A percentile compares a stretch with the other conserved stretches of the same genome.
Conservation (phyloP, 2,329 filamentous ascomycete genomes). For the Ceratocystis huliohia region DNA sequence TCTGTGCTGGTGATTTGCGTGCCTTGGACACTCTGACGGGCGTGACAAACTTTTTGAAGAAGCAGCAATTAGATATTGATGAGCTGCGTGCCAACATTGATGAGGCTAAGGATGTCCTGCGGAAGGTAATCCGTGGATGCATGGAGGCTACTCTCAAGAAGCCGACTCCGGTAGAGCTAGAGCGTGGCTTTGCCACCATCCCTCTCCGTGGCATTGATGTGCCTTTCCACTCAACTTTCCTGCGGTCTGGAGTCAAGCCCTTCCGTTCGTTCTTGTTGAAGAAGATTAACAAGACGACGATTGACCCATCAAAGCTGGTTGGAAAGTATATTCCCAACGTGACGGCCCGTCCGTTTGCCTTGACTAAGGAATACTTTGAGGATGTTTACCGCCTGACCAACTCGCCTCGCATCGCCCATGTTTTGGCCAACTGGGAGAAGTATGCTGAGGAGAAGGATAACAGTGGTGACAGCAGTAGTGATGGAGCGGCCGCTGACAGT, state of each 20-base stretch:
- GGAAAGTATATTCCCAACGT: conserved; percentile 99
- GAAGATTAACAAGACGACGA: conserved; percentile 99
- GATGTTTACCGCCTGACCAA: conserved; percentile 94
- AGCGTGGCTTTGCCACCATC: conserved; percentile 94
- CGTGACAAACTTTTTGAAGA: conserved; percentile 89
- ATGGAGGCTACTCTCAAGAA: conserved; percentile 80
- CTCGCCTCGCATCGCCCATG: conserved; percentile 60
- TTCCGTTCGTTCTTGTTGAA: conserved; percentile 97
- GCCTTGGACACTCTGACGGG: conserved; percentile 61
- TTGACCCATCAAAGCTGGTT: conserved; percentile 90
- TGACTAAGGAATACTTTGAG: conserved; percentile 98
- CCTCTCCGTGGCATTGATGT: conserved; percentile 95
- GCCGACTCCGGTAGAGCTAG: conserved; percentile 72
- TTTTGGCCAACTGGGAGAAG: conserved; percentile 77
- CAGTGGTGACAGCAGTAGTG: conserved; percentile 21
- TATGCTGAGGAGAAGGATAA: conserved; percentile 43
- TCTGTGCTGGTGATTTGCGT: conserved; percentile 57
- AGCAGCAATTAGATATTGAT: conserved; percentile 94
- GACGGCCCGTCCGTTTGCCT: conserved; percentile 84
- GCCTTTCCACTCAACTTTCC: conserved; percentile 97
- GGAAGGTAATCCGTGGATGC: conserved; percentile 81
- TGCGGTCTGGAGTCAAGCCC: conserved; percentile 95
- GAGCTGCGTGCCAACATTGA: conserved; percentile 80
- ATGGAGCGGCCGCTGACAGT: conserved; percentile 4
- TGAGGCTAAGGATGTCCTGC: conserved; percentile 78